phyloP scores from a whole-genome alignment of 352 stramenopile species.

The Thalassiosira exigua region DNA sequence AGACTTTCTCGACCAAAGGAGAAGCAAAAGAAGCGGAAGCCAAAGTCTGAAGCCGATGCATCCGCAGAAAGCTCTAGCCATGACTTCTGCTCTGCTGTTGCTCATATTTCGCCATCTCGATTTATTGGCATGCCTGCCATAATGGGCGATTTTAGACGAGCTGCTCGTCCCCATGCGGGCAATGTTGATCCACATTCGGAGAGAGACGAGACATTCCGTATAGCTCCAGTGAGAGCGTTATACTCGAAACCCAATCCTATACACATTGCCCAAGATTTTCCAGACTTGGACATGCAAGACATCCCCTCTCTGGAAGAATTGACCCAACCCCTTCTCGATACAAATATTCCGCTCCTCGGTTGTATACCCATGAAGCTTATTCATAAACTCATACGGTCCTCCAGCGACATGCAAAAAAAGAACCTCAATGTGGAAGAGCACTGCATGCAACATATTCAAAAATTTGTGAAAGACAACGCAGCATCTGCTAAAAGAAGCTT shows the following conservation, averaged over 20 bases:
- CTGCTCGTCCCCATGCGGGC: slow-evolving; percentile 44
- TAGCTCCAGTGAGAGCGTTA: slow-evolving; percentile 39
- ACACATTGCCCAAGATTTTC: slow-evolving; percentile 32
- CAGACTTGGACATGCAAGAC: slow-evolving; percentile 18
- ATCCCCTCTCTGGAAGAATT: slow-evolving; percentile 58
- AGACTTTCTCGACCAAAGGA: slow-evolving; percentile 48
- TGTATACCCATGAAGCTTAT: slow-evolving; percentile 40
- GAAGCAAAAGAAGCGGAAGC: slow-evolving; percentile 57
- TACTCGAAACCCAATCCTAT: slow-evolving; percentile 9
- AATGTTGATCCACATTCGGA: too few species aligned
- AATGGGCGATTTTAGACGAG: slow-evolving; percentile 75
- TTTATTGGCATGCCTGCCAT: slow-evolving; percentile 64
- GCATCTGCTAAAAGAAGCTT: slow-evolving; percentile 59
- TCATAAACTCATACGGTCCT: slow-evolving; percentile 23
- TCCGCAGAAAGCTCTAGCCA: slow-evolving; percentile 6
- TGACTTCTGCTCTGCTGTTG: slow-evolving; percentile 8
- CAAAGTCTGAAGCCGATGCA: neutral
- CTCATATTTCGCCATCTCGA: slow-evolving; percentile 41
- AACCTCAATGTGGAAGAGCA: slow-evolving; percentile 42
- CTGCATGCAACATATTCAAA: slow-evolving; percentile 41
- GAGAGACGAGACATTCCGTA: too few species aligned
- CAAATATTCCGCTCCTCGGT: slow-evolving; percentile 23
- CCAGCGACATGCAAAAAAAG: slow-evolving; percentile 9
- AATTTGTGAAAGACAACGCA: slow-evolving; percentile 63
- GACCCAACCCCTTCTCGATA: slow-evolving; percentile 35